phyloP scores from a whole-genome alignment of 352 stramenopile species.

The Globisporangium rhizosaccharum region DNA sequence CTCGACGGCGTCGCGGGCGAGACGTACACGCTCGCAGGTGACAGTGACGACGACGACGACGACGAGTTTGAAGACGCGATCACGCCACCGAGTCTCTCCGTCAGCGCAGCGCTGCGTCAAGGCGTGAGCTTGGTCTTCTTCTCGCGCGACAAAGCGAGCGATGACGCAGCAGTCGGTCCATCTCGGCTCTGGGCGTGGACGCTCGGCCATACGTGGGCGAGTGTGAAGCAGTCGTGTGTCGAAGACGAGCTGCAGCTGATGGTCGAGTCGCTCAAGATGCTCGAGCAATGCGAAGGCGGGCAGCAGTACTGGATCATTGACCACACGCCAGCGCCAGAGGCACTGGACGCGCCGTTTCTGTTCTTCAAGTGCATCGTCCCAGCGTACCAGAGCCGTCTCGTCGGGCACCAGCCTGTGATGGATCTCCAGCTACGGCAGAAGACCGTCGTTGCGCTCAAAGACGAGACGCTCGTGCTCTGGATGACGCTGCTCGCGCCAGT shows the following conservation, averaged over 20 bases:
- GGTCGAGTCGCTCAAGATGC: constrained; percentile 51
- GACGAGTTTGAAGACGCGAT: constrained; percentile 87
- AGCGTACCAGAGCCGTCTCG: constrained; percentile 74
- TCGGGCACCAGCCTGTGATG: constrained; percentile 65
- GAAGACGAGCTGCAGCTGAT: constrained; percentile 75
- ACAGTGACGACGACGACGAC: constrained; percentile 67
- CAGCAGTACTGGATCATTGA: constrained; percentile 43
- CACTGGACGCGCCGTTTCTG: constrained; percentile 25
- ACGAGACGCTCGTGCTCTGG: constrained; percentile 73
- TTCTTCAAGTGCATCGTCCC: constrained; percentile 62
- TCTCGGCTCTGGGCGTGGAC: constrained; percentile 52
- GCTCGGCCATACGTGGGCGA: constrained; percentile 37
- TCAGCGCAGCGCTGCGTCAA: constrained; percentile 38
- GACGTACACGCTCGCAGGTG: constrained; percentile 33
- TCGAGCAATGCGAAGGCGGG: constrained; percentile 30
- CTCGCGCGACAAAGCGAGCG: constrained; percentile 19
- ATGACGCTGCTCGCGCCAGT: constrained; percentile 75
- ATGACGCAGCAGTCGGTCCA: neutral
- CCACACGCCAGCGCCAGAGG: constrained; percentile 3
- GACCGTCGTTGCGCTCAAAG: constrained; percentile 56
- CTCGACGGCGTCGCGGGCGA: constrained; percentile 53
- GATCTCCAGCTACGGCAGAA: constrained; percentile 40
- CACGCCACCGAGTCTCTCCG: constrained; percentile 69
- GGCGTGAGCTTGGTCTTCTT: constrained; percentile 53
- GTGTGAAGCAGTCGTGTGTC: constrained; percentile 78